Base-by-base conservation (phyloP, 179 eudicot genomes). In the Spinacia oleracea region DNA sequence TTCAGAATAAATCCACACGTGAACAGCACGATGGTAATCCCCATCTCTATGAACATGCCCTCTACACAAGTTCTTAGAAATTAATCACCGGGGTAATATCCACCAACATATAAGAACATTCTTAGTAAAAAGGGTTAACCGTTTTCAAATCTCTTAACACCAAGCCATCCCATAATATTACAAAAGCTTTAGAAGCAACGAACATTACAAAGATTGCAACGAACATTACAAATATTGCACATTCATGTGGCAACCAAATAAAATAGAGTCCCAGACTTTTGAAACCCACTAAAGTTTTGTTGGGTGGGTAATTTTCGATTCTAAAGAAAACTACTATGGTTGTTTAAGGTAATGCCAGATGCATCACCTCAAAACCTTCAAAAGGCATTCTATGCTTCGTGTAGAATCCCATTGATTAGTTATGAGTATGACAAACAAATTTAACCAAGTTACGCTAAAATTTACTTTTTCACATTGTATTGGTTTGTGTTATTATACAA, bases 11-110 rank as follows among this genome's bases (percentile, higher is more conserved):
- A 94, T 93, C 97, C 97, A 93, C 81, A 93, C 97, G 81, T 94
- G 93, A 65, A 93, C 97, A 81, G 98, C 94, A 77, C 94, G 87
- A 84, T 94, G 98, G 79, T 93, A 94, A 84, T 94, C 98, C 48
- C 98, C 98, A 80, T 91, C 97, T 87, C 92, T 85, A 78, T 94
- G 98, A 27, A 94, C 90, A 51, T 85, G 89, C 76, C 86, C 86
- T 85, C 97, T 94, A 69, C 68, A 86, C 67, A 80, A 38, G 76
- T 40, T 59, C 3, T 29, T 31, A 53, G 50, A 63, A 27, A 48
- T 21, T 38, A n/a, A 46, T 25, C 34, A 76, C 40, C 40, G 8
- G 53, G 8, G 45, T n/a, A 72, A 58, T 21, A 74, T 48, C 25
- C 25, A 48, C 18, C 5, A 20, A 81, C 55, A 34, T 7, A 72